Percentiles rank a stretch among this genome's conserved stretches.
Conservation (phyloP, 106 monocot species). For the Posidonia australis region DNA sequence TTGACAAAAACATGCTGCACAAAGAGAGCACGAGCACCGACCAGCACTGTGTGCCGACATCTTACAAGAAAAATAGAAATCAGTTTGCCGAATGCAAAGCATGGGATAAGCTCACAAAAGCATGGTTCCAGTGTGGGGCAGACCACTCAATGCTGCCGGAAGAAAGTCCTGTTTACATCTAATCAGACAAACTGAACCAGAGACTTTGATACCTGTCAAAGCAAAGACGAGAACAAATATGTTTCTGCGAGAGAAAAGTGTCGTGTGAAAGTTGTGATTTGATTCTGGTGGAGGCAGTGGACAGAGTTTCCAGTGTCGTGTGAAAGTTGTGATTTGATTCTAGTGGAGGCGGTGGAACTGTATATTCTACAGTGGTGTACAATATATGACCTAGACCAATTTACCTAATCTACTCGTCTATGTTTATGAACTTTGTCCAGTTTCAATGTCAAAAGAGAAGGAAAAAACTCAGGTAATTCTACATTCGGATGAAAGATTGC, state of each 20-base stretch:
- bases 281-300: conserved; percentile 1
- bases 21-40: neutral
- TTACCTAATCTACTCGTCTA: too few species aligned
- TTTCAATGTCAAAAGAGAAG: too few species aligned
- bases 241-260: neutral
- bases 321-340: neutral
- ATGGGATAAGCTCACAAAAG: too few species aligned
- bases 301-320: too few species aligned
- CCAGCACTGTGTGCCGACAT: neutral
- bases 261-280: neutral
- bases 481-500: too few species aligned
- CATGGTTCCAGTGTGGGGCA: neutral
- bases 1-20: too few species aligned
- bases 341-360: neutral
- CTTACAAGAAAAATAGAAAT: neutral
- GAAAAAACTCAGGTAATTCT: too few species aligned
- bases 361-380: neutral
- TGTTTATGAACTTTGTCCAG: too few species aligned
- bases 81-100: too few species aligned
- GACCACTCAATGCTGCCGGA: neutral
- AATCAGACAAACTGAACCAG: neutral
- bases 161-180: neutral
- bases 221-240: neutral
- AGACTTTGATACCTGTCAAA: neutral
- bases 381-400: neutral